Percentiles rank a stretch among this genome's conserved stretches.
phyloP scores from a whole-genome alignment of 805 yeast genomes.

The Wickerhamomyces strasburgensis region DNA sequence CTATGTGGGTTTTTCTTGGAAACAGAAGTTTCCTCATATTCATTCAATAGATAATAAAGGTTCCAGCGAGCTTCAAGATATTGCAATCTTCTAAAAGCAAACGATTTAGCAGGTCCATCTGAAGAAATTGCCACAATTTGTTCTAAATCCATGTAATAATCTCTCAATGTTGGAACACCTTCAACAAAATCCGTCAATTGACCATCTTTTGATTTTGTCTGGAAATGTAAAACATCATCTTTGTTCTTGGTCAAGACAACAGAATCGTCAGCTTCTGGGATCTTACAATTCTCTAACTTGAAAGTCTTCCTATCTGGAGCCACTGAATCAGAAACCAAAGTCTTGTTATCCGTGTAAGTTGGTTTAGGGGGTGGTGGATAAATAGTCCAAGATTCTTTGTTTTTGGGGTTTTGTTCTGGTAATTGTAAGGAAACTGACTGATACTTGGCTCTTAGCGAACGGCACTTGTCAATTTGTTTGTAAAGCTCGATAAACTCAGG shows the following conservation, averaged over 20 bases:
- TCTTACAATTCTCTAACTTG: constrained; percentile 36
- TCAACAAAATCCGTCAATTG: constrained; percentile 36
- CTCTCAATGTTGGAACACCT: constrained; percentile 75
- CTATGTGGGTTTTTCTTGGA: constrained; percentile 93
- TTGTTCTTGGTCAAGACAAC: constrained; percentile 44
- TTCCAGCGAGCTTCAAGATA: constrained; percentile 97
- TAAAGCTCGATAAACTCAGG: constrained; percentile 63
- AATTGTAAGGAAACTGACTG: constrained; percentile 67
- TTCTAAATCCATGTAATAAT: constrained; percentile 81
- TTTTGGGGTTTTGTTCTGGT: constrained; percentile 80
- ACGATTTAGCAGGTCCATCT: constrained; percentile 95
- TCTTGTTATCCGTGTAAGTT: constrained; percentile 73
- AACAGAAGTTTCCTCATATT: constrained; percentile 86
- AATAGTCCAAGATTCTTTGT: constrained; percentile 63
- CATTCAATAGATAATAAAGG: constrained; percentile 79
- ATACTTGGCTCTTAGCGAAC: constrained; percentile 73
- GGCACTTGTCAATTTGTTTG: constrained; percentile 57
- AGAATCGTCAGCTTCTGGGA: constrained; percentile 43
- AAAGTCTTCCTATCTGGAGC: constrained; percentile 40
- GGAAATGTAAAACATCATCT: constrained; percentile 56
- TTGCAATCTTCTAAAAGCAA: constrained; percentile 90
- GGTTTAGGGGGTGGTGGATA: constrained; percentile 96
- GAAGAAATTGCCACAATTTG: constrained; percentile 68
- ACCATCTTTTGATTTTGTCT: constrained; percentile 41
- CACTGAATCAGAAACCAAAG: constrained; percentile 37